Evolutionary conservation across 163 green algal genomes (phyloP), one percentile per base, ranked within the genome.

Genomic region (Coccomyxa subellipsoidea): DNA sequence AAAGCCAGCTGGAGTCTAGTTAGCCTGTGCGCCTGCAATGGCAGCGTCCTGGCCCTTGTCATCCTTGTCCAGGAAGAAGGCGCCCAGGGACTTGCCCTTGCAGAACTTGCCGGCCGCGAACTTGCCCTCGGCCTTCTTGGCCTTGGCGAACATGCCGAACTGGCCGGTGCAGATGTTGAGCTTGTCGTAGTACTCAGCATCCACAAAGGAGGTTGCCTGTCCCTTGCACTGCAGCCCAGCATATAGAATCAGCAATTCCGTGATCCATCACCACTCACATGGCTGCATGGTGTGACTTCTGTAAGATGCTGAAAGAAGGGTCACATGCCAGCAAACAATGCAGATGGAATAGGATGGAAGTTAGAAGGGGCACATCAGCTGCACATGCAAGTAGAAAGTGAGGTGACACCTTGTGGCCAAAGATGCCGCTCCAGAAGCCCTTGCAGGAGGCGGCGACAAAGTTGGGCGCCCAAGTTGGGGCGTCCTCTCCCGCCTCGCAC

Each of bases 371-470:
- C 47, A 9, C 2, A 36, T 4, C 18, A 73, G 32, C 66, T n/a
- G n/a, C n/a, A n/a, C n/a, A n/a, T n/a, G n/a, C n/a, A n/a, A n/a
- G n/a, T n/a, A n/a, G n/a, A n/a, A n/a, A n/a, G n/a, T n/a, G n/a
- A n/a, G n/a, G n/a, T n/a, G n/a, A 6, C 66, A 73, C 66, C 66
- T 8, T 73, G 66, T n/a, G 66, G 27, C 66, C 66, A 73, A 73
- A 73, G 66, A 73, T 73, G 66, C 66, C 66, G 37, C 72, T 78
- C 72, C 72, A 78, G 72, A 78, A 78, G 72, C 72, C 72, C 72
- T 78, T 47, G 72, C 72, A 78, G 66, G 66, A 73, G 3, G 66
- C 66, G 3, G 66, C 66, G 8, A 73, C 2, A 23, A 73, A 73
- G 66, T 73, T 34, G 66, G 66, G 66, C n/a, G 66, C 66, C 29